Evolutionary conservation across 2,329 filamentous ascomycete species (phyloP).

Genomic region (Aspergillus caelatus): DNA sequence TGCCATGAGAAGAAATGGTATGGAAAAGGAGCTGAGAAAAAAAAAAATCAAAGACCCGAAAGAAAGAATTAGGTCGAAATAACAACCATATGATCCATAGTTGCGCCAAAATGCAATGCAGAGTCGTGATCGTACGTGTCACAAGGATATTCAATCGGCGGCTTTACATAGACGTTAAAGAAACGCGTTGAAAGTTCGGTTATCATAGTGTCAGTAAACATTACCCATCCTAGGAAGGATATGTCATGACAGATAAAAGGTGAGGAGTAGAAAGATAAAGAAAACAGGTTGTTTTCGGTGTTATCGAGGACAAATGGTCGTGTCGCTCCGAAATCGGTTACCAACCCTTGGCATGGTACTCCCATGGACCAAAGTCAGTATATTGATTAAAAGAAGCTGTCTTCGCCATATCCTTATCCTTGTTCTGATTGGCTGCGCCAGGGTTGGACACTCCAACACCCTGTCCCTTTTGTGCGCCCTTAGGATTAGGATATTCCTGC

Average conservation of each 20-base stretch:
- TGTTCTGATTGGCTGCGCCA: slow-evolving; percentile 41
- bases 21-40: slow-evolving; percentile 24
- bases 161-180: slow-evolving; percentile 21
- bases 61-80: slow-evolving; percentile 24
- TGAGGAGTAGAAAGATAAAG: neutral
- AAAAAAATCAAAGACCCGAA: slow-evolving; percentile 26
- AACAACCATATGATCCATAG: slow-evolving; percentile 30
- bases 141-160: slow-evolving; percentile 27
- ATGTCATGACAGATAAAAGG: slow-evolving; percentile 12
- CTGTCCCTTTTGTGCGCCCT: slow-evolving; percentile 53
- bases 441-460: slow-evolving; percentile 25
- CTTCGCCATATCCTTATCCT: slow-evolving; percentile 63
- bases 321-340: slow-evolving; percentile 43
- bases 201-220: slow-evolving; percentile 28
- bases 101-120: slow-evolving; percentile 45
- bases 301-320: neutral
- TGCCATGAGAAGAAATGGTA: slow-evolving; percentile 26
- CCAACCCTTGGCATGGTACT: slow-evolving; percentile 87
- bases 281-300: neutral
- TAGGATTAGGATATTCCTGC: slow-evolving; percentile 73
- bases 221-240: slow-evolving; percentile 14
- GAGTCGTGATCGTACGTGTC: slow-evolving; percentile 42
- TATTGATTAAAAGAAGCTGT: slow-evolving; percentile 83
- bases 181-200: slow-evolving; percentile 18
- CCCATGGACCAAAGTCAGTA: slow-evolving; percentile 78